These are phyloP conservation scores for Ustilago sp. DNA, from an alignment of 1,284 basidiomycete genomes.

Conservation along the genomic window DNA sequence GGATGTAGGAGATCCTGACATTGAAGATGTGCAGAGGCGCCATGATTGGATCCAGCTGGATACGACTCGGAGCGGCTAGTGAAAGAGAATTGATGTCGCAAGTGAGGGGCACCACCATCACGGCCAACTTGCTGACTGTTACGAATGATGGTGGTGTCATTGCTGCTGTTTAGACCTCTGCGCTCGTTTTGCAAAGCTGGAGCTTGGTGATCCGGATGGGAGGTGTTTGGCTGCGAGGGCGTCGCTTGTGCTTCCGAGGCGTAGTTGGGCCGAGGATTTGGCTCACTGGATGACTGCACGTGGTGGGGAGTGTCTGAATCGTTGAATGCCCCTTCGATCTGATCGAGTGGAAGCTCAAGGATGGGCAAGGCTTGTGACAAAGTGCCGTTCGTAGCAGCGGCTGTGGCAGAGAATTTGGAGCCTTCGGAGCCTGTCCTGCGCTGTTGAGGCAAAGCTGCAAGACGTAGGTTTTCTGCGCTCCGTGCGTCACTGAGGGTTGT, in stretches of 20 bases:
- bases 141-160: constrained; percentile 36
- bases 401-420: constrained; percentile 12
- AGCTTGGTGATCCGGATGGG: neutral
- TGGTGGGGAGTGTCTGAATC: constrained; percentile 1
- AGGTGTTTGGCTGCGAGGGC: neutral
- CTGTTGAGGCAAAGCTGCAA: constrained; percentile 30
- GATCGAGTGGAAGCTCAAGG: constrained; percentile 36
- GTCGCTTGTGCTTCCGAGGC: neutral
- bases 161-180: constrained; percentile 25
- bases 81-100: constrained; percentile 20
- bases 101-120: neutral
- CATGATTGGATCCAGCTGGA: neutral
- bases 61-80: constrained; percentile 17
- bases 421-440: constrained; percentile 35
- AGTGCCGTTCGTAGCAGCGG: neutral
- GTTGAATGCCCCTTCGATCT: constrained; percentile 33
- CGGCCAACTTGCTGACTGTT: constrained; percentile 10
- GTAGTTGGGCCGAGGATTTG: neutral
- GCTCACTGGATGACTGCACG: constrained; percentile 6
- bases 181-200: constrained; percentile 1
- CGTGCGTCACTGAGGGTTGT: constrained; percentile 22
- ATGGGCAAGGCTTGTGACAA: constrained; percentile 16
- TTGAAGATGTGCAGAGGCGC: neutral
- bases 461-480: constrained; percentile 43
- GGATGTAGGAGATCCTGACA: constrained; percentile 30